Conservation (phyloP, 179 eudicot genomes). For the Vitellaria paradoxa region DNA sequence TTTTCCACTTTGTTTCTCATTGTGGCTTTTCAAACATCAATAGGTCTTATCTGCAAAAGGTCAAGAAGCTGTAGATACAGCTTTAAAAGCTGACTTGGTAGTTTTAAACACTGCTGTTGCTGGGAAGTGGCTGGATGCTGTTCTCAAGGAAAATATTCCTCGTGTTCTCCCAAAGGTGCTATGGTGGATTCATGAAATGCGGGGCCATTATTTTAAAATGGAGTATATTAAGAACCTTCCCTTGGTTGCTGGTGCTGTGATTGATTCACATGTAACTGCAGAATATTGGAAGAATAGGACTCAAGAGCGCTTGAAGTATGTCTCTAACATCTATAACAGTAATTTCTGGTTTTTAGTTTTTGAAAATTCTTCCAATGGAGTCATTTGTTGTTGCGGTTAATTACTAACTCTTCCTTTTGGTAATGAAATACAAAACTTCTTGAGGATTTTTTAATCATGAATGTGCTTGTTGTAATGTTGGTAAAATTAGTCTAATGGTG, state of each 20-base stretch:
- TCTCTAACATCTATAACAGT: neutral
- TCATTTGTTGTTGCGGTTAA: neutral
- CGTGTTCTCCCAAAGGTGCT: constrained; percentile 89
- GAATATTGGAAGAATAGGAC: constrained; percentile 96
- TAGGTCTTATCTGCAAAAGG: constrained; percentile 79
- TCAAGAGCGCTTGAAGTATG: constrained; percentile 77
- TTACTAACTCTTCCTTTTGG: neutral
- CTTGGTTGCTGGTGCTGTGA: constrained; percentile 93
- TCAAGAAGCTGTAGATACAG: constrained; percentile 78
- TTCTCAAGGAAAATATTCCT: constrained; percentile 74
- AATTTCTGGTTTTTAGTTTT: neutral
- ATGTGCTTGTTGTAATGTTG: neutral
- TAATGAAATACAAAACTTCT: neutral
- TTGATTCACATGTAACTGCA: constrained; percentile 91
- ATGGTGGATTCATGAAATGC: constrained; percentile 99
- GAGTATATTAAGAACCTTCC: constrained; percentile 94
- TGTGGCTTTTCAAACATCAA: neutral
- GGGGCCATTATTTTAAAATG: constrained; percentile 94
- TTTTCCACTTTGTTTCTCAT: constrained; percentile 2
- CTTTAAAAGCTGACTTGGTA: constrained; percentile 87
- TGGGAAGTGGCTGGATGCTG: constrained; percentile 95
- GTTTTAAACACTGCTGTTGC: constrained; percentile 95
- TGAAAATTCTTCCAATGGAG: neutral
- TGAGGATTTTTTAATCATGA: neutral
- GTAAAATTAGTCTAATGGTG: neutral